Conservation (phyloP, 768 basidiomycete species). For the Rhizopogon vinicolor region DNA sequence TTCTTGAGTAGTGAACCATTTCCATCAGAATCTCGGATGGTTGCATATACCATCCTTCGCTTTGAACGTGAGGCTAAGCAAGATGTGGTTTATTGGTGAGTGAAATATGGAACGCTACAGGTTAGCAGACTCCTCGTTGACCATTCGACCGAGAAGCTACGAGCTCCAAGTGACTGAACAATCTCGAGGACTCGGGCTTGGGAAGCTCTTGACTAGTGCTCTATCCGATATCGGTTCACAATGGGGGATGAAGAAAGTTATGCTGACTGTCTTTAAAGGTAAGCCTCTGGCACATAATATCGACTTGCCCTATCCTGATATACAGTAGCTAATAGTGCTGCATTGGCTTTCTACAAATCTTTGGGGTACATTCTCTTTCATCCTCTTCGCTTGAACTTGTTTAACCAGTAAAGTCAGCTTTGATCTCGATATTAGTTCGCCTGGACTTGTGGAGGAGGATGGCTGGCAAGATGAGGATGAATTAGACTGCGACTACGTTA, state of each 20-base stretch:
- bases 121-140: background rate
- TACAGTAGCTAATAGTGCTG: constrained; percentile 39
- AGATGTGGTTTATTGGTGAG: constrained; percentile 68
- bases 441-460: constrained; percentile 31
- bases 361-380: constrained; percentile 40
- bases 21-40: constrained; percentile 17
- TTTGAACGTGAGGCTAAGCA: constrained; percentile 66
- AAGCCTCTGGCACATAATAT: constrained; percentile 3
- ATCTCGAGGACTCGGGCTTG: constrained; percentile 51
- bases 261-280: constrained; percentile 79
- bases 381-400: background rate
- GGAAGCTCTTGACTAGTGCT: constrained; percentile 45
- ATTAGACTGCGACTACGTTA: constrained; percentile 29
- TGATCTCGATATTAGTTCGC: constrained; percentile 46
- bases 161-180: constrained; percentile 60
- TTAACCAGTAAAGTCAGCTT: constrained; percentile 37
- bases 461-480: constrained; percentile 26
- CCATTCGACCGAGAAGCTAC: constrained; percentile 44
- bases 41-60: constrained; percentile 57
- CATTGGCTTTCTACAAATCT: constrained; percentile 47
- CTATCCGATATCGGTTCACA: constrained; percentile 45
- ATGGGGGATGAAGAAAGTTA: constrained; percentile 63
- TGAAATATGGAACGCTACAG: background rate
- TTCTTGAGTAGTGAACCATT: constrained; percentile 7
- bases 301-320: background rate